Conservation (phyloP, 768 basidiomycete species). For the Amanita thiersii region DNA sequence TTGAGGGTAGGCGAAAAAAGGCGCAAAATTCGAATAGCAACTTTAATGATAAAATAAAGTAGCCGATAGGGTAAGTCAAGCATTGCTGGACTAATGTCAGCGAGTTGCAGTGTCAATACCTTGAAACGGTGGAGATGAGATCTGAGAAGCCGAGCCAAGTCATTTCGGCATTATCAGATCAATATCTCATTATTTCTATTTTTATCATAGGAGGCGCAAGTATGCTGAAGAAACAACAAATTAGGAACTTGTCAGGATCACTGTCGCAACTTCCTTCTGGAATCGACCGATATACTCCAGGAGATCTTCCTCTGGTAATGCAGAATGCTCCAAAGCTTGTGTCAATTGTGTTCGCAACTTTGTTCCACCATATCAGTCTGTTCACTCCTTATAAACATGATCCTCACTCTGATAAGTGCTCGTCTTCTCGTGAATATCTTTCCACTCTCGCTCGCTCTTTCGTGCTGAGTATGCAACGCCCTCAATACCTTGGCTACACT, state of each 20-base stretch:
- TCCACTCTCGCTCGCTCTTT: conserved; percentile 55
- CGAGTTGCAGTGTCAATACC: not conserved
- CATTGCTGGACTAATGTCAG: not conserved
- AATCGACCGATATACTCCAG: conserved; percentile 6
- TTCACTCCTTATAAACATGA: conserved; percentile 1
- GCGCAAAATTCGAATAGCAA: not conserved
- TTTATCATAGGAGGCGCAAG: not conserved
- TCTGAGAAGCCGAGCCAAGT: no score
- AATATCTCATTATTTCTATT: not conserved
- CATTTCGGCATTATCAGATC: no score
- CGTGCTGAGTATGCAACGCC: conserved; percentile 44
- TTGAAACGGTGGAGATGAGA: no score
- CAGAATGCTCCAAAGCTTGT: conserved; percentile 6
- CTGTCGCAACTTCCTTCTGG: conserved; percentile 3
- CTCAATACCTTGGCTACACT: conserved; percentile 53
- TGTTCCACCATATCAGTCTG: not conserved
- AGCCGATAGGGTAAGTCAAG: not conserved
- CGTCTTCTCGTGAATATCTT: conserved; percentile 56
- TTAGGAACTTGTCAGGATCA: conserved; percentile 1
- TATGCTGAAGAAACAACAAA: no score
- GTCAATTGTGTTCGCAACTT: conserved; percentile 7
- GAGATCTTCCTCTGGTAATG: conserved; percentile 7
- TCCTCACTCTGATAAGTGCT: conserved; percentile 54
- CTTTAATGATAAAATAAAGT: conserved; percentile 1
- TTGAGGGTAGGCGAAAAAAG: conserved; percentile 1